These are phyloP conservation scores for Lactarius sanguifluus DNA, from an alignment of 768 basidiomycete species.

Conservation along the genomic window DNA sequence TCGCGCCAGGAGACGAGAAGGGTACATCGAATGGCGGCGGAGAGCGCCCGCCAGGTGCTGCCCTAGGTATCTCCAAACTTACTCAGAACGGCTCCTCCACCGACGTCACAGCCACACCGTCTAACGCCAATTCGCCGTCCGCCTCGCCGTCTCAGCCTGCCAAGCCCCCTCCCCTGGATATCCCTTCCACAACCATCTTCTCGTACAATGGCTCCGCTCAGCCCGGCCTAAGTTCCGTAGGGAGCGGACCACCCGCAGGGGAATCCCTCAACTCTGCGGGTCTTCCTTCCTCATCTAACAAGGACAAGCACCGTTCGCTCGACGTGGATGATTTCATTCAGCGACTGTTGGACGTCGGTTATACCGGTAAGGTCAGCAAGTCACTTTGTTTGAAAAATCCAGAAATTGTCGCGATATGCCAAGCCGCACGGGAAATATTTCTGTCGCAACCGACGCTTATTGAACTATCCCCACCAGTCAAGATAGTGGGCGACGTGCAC, in stretches of 20 bases:
- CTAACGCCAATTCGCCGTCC: slow-evolving; percentile 30
- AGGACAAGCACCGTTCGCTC: slow-evolving; percentile 65
- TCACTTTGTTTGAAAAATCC: slow-evolving; percentile 93
- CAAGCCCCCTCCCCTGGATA: slow-evolving; percentile 66
- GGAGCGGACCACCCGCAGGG: slow-evolving; percentile 40
- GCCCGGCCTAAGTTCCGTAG: slow-evolving; percentile 50
- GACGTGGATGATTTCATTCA: slow-evolving; percentile 99
- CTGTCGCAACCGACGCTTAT: slow-evolving; percentile 95
- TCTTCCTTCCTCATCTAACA: slow-evolving; percentile 38
- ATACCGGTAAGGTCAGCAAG: slow-evolving; percentile 97
- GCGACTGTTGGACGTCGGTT: slow-evolving; percentile 92
- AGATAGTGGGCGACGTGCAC: slow-evolving; percentile 99
- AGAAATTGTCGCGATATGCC: slow-evolving; percentile 92
- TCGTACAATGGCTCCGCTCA: slow-evolving; percentile 50
- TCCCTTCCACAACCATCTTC: slow-evolving; percentile 83
- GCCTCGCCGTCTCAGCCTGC: slow-evolving; percentile 33
- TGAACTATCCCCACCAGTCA: slow-evolving; percentile 96
- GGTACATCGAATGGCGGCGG: slow-evolving; percentile 44
- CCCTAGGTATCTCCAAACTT: slow-evolving; percentile 26
- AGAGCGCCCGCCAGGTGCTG: slow-evolving; percentile 37
- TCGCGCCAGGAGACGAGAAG: slow-evolving; percentile 37
- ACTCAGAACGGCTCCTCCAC: slow-evolving; percentile 35
- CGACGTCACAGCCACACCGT: slow-evolving; percentile 42
- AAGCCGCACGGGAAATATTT: slow-evolving; percentile 94
- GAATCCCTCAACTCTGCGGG: slow-evolving; percentile 41